Base-by-base conservation (phyloP, 208 protist genomes). In the Acanthamoeba quina region DNA sequence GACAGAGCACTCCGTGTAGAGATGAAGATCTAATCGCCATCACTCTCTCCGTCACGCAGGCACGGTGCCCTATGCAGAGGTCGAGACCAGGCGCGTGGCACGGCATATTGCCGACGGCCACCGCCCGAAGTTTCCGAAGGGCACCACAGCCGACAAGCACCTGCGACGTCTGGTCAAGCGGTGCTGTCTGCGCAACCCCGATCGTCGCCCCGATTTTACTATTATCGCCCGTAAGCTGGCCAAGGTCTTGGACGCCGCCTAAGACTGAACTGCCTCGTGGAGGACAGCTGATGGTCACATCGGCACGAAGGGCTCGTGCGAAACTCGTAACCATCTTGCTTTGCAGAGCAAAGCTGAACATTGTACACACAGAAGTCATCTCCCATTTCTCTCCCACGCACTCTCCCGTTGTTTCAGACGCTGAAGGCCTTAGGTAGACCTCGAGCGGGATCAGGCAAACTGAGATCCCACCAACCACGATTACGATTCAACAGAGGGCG, bases 21-120 rank as follows among this genome's bases (percentile, higher is more conserved):
- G 52, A 10, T 56, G 52, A 19, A 13, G 17, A 56, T 37, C 17
- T 56, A 19, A 56, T 5, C 58, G 5, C 21, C 54, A 58, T 10
- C 54, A 5, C 54, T 21, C 7, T 9, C 15, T 64, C 21, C 21
- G n/a, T 3, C 58, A 21, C 21, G 5, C 24, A 64, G 58, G 64
- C 9, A 58, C 47, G 26, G 52, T 56, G 7, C 74, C 74, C 24
- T 83, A 54, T 9, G 47, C 74, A 11, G 41, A 58, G 37, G 74
- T 83, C 3, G 74, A 83, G 31, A 31, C 31, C 17, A 15, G 19
- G 34, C 21, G 31, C 10, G 74, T 83, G 47, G 74, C 74, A 1
- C 74, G n/a, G 74, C 74, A 83, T 37, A 83, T 83, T 54, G 74
- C 74, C 21, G 47, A 83, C 10, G 74, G 74, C 74, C n/a, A 83